These are phyloP conservation scores for Suillus alpinus DNA, from an alignment of 768 basidiomycete genomes.

Conservation along the genomic window DNA sequence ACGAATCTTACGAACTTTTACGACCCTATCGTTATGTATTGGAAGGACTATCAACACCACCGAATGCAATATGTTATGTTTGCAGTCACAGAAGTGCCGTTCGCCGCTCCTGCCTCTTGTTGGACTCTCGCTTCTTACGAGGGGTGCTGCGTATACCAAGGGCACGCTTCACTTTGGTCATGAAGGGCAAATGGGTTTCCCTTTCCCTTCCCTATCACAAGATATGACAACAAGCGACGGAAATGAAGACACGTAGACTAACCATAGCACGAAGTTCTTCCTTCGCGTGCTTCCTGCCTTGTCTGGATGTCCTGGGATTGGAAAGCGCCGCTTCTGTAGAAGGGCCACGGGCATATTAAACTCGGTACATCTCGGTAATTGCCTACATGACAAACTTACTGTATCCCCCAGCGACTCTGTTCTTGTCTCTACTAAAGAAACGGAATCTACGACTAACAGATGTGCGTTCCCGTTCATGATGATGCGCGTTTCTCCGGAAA, in stretches of 20 bases:
- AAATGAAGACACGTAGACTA: constrained; percentile 14
- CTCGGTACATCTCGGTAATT: not conserved
- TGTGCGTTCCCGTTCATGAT: not conserved
- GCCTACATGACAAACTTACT: constrained; percentile 32
- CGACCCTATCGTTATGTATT: not conserved
- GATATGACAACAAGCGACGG: constrained; percentile 3
- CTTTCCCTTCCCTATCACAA: constrained; percentile 37
- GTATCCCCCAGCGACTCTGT: constrained; percentile 47
- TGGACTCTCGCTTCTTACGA: constrained; percentile 15
- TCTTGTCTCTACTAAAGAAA: constrained; percentile 31
- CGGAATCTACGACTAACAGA: constrained; percentile 6
- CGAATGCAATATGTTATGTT: not conserved
- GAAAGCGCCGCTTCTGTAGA: constrained; percentile 42
- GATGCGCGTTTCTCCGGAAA: not conserved
- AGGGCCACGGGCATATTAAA: constrained; percentile 13
- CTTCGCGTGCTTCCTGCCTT: constrained; percentile 46
- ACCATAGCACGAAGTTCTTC: constrained; percentile 46
- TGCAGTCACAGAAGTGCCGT: not conserved
- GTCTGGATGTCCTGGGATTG: constrained; percentile 49
- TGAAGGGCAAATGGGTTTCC: constrained; percentile 44
- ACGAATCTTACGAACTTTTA: constrained; percentile 10
- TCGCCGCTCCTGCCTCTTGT: not conserved
- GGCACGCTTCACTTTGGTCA: constrained; percentile 50
- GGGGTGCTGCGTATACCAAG: constrained; percentile 51
- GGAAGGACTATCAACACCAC: not conserved